These are phyloP conservation scores for Fibroporia radiculosa DNA, from an alignment of 768 basidiomycete species.

Conservation along the genomic window DNA sequence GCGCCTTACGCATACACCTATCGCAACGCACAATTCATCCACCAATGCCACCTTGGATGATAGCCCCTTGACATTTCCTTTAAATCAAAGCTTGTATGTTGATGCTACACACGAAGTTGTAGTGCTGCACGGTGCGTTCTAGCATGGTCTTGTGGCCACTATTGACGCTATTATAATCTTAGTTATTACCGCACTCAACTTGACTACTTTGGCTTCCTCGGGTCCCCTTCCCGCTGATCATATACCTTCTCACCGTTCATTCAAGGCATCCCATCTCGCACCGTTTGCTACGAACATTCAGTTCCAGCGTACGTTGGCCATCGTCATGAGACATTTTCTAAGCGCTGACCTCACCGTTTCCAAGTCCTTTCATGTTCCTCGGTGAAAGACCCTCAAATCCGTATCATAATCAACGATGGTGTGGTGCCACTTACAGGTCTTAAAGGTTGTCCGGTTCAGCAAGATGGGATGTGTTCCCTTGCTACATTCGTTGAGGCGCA, in stretches of 20 bases:
- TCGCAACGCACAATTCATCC: conserved; percentile 65
- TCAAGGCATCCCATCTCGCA: conserved; percentile 68
- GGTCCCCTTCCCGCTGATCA: conserved; percentile 75
- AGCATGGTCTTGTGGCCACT: not conserved
- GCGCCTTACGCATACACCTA: conserved; percentile 70
- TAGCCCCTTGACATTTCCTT: conserved; percentile 59
- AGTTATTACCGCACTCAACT: conserved; percentile 82
- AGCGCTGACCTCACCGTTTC: not conserved
- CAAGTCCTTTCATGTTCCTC: conserved; percentile 21
- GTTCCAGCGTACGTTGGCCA: conserved; percentile 63
- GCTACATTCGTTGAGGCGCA: conserved; percentile 64
- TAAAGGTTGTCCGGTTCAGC: conserved; percentile 61
- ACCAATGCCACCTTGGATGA: conserved; percentile 81
- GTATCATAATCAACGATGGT: conserved; percentile 84
- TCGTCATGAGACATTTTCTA: not conserved
- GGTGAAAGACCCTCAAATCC: conserved; percentile 46
- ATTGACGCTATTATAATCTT: conserved; percentile 5
- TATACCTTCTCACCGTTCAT: conserved; percentile 56
- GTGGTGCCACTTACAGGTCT: conserved; percentile 76
- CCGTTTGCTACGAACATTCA: conserved; percentile 88
- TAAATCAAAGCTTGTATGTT: conserved; percentile 68
- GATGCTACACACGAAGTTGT: conserved; percentile 93
- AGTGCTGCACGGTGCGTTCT: conserved; percentile 62
- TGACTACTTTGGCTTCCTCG: conserved; percentile 61
- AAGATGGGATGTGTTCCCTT: conserved; percentile 73